Evolutionary conservation across 768 basidiomycete species (phyloP).

Genomic region (Lactarius sanguifluus): DNA sequence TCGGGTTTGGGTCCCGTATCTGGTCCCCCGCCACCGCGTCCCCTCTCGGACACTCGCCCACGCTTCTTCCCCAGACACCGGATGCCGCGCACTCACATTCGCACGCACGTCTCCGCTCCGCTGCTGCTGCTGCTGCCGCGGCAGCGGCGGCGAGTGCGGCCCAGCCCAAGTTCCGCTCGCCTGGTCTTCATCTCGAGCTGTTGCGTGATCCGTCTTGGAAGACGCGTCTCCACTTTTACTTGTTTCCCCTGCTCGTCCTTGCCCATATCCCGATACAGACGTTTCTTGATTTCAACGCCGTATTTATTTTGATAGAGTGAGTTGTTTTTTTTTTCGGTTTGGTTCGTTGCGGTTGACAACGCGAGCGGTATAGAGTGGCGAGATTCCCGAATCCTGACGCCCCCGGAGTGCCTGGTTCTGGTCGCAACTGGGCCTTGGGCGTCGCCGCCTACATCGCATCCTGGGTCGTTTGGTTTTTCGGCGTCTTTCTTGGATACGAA

Average conservation of each 20-base stretch:
- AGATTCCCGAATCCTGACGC: constrained; percentile 70
- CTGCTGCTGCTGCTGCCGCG: not conserved
- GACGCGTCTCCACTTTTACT: constrained; percentile 61
- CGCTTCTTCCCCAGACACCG: constrained; percentile 42
- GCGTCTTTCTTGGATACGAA: constrained; percentile 76
- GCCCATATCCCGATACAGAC: constrained; percentile 74
- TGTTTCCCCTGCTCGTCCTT: constrained; percentile 70
- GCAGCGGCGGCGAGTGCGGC: constrained; percentile 29
- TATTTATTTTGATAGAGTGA: constrained; percentile 80
- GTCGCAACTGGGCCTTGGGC: constrained; percentile 78
- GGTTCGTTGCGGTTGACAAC: constrained; percentile 16
- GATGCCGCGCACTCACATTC: constrained; percentile 27
- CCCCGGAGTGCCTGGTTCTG: constrained; percentile 66
- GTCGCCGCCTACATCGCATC: constrained; percentile 82
- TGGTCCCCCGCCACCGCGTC: constrained; percentile 60
- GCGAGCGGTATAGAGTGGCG: constrained; percentile 52
- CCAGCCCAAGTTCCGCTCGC: constrained; percentile 65
- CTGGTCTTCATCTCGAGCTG: constrained; percentile 65
- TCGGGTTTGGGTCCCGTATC: constrained; percentile 38
- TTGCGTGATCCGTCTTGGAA: constrained; percentile 57
- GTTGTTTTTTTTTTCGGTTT: constrained; percentile 45
- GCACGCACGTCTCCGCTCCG: not conserved
- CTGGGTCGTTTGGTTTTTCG: constrained; percentile 72
- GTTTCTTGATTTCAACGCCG: constrained; percentile 87
- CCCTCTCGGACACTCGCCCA: constrained; percentile 39